Conservation (phyloP, 108 stramenopile species). For the Mayamaea pseudoterrestris region DNA sequence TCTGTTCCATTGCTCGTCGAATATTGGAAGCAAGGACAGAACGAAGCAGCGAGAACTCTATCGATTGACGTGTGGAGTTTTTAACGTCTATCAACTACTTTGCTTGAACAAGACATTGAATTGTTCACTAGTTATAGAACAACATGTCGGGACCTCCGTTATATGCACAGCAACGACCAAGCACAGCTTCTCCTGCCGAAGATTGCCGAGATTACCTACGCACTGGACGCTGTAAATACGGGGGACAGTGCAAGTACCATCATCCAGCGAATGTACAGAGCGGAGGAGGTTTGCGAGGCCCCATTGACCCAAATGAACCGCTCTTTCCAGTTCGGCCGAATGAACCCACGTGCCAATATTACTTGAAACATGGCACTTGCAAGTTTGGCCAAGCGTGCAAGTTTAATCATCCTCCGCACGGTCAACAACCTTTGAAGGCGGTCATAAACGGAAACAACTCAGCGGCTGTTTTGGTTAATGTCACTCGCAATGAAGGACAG, state of each 20-base stretch:
- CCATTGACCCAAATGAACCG: constrained; percentile 63
- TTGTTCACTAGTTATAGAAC: no score
- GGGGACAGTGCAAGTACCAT: constrained; percentile 83
- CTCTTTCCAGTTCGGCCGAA: constrained; percentile 72
- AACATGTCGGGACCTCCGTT: no score
- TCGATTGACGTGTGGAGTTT: no score
- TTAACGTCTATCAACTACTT: no score
- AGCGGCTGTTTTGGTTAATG: constrained; percentile 8
- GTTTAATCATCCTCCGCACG: constrained; percentile 75
- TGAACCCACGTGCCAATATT: constrained; percentile 84
- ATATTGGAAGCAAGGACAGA: no score
- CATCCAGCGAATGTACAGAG: constrained; percentile 81
- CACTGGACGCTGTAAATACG: constrained; percentile 87
- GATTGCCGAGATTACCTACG: constrained; percentile 85
- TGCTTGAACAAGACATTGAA: no score
- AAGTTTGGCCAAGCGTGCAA: constrained; percentile 89
- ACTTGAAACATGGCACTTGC: constrained; percentile 85
- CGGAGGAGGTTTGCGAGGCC: constrained; percentile 70
- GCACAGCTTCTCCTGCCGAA: constrained; percentile 9
- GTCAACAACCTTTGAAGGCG: neutral
- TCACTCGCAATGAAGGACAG: neutral
- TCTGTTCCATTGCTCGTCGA: no score
- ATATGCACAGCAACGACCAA: no score
- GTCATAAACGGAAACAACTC: constrained; percentile 1
- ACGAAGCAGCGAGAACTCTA: no score